Percentiles rank a stretch among this genome's conserved stretches.
phyloP scores from a whole-genome alignment of 2,329 filamentous ascomycete genomes.

The Venturia asperata region DNA sequence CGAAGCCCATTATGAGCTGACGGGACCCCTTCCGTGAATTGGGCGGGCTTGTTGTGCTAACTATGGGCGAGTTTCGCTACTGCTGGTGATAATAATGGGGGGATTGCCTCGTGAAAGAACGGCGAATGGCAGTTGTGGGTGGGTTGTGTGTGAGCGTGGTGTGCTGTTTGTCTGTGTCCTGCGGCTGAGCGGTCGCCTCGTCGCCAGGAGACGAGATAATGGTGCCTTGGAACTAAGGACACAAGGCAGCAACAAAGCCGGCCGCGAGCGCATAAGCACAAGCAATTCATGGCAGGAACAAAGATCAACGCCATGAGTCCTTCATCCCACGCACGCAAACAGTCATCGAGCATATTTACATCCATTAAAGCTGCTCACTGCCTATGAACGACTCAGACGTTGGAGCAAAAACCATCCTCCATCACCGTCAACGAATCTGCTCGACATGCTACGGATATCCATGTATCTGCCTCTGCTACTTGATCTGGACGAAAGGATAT shows the following conservation, averaged over 20 bases:
- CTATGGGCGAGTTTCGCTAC: not conserved
- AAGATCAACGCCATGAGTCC: no score
- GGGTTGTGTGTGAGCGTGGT: not conserved
- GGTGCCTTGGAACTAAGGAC: no score
- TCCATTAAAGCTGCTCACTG: no score
- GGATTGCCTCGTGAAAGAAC: not conserved
- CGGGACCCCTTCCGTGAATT: not conserved
- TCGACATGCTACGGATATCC: not conserved
- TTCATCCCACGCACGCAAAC: not conserved
- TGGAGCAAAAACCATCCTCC: no score
- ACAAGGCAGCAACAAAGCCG: no score
- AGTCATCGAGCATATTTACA: not conserved
- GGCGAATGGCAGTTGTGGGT: not conserved
- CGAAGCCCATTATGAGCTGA: slow-evolving; percentile 61
- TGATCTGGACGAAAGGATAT: not conserved
- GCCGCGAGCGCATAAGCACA: no score
- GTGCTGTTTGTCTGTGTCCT: no score
- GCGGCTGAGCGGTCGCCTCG: no score
- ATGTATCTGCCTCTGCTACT: not conserved
- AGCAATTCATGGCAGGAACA: no score
- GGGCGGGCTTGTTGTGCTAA: not conserved
- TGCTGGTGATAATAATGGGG: not conserved
- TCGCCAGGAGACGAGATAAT: no score
- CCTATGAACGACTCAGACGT: no score
- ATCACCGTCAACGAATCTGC: not conserved